Percentiles rank a stretch among this genome's conserved stretches.
Evolutionary conservation across 495 filamentous ascomycete genomes (phyloP).

Genomic region (Astrothelium subdiscretum): DNA sequence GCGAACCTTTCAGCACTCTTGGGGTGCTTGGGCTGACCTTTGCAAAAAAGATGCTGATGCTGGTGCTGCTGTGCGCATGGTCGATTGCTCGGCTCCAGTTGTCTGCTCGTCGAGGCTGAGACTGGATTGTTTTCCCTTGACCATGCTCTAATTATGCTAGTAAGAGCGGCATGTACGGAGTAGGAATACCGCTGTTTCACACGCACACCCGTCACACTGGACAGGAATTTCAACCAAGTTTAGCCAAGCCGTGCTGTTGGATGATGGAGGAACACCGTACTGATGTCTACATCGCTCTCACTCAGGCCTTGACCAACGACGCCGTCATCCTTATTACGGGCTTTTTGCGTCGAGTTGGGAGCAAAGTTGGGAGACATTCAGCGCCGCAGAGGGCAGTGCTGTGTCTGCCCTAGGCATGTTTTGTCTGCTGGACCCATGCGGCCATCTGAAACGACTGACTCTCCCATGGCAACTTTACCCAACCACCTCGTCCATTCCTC

Average conservation of each 20-base stretch:
- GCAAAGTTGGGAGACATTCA: no score
- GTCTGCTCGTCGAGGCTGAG: neutral
- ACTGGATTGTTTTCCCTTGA: neutral
- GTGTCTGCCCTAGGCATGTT: neutral
- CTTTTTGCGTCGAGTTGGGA: no score
- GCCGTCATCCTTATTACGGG: no score
- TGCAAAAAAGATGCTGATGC: neutral
- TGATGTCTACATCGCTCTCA: no score
- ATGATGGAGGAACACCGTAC: no score
- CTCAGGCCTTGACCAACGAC: no score
- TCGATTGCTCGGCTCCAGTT: neutral
- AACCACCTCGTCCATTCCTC: neutral
- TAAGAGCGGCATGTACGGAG: neutral
- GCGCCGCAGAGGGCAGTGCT: neutral
- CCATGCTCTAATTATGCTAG: neutral
- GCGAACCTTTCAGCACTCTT: neutral
- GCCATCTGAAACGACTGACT: neutral
- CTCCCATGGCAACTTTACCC: neutral
- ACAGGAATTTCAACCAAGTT: neutral
- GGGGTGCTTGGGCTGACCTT: neutral
- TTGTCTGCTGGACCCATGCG: neutral
- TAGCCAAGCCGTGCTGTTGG: neutral
- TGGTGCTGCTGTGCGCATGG: neutral
- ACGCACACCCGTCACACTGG: neutral
- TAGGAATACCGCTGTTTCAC: conserved; percentile 1